Conservation (phyloP, 169 alveolate species). For the Hepatocystis sp. region DNA sequence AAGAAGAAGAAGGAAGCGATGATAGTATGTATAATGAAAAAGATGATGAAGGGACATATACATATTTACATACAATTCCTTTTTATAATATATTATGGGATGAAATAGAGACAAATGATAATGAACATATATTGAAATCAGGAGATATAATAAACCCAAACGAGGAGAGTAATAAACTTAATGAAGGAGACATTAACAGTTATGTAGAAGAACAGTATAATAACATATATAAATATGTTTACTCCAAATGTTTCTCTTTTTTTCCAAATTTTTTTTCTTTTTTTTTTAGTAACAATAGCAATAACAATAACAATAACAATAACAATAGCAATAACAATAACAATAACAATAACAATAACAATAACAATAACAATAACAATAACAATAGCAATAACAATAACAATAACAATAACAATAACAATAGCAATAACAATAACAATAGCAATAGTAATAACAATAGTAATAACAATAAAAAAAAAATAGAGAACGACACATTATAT, state of each 20-base stretch:
- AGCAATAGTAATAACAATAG: too few species aligned
- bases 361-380: too few species aligned
- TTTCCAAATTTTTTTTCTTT: conserved; percentile 3
- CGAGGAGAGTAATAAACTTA: background rate
- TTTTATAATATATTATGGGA: conserved; percentile 6
- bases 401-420: too few species aligned
- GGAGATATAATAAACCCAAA: background rate
- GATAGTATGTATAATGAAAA: background rate
- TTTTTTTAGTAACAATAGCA: conserved; percentile 1
- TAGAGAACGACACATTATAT: background rate
- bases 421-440: too few species aligned
- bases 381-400: too few species aligned
- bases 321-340: too few species aligned
- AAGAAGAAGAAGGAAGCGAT: background rate
- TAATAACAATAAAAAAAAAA: background rate
- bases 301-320: background rate
- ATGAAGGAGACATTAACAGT: background rate
- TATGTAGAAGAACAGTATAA: too few species aligned
- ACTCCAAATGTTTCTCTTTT: background rate
- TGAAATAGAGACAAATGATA: background rate
- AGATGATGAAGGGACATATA: background rate
- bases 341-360: too few species aligned
- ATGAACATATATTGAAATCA: too few species aligned
- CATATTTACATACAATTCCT: conserved; percentile 22
- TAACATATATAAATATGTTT: background rate